Evolutionary conservation across 345 rosid genomes (phyloP).

Genomic region (Acer negundo): DNA sequence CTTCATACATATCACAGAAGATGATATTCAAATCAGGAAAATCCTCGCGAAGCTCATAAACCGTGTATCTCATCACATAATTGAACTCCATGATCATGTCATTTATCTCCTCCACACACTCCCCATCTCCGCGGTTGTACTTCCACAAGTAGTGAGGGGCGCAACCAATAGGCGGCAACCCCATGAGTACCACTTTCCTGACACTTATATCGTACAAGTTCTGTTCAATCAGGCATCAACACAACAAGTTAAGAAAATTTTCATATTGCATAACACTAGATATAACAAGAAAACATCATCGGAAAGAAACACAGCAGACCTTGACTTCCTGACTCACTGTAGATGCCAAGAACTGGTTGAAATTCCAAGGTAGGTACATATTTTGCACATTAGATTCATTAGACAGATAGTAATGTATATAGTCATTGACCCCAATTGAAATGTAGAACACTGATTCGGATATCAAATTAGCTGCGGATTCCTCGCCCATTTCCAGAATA

Average conservation of each 20-base stretch:
- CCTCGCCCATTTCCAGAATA: constrained; percentile 63
- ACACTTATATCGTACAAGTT: constrained; percentile 64
- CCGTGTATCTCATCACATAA: constrained; percentile 71
- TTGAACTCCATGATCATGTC: constrained; percentile 77
- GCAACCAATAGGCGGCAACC: constrained; percentile 84
- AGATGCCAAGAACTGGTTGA: constrained; percentile 76
- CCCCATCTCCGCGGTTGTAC: constrained; percentile 68
- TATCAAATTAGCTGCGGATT: constrained; percentile 48
- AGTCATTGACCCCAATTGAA: constrained; percentile 87
- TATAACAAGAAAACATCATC: not conserved
- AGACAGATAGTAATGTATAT: constrained; percentile 83
- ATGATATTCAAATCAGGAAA: constrained; percentile 55
- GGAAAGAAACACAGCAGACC: constrained; percentile 33
- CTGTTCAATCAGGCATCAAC: constrained; percentile 35
- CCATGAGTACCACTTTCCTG: constrained; percentile 81
- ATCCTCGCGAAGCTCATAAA: constrained; percentile 56
- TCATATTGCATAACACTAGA: not conserved
- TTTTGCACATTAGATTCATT: constrained; percentile 74
- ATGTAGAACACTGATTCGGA: constrained; percentile 70
- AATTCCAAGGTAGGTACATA: constrained; percentile 80
- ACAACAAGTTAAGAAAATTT: not conserved
- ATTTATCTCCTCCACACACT: constrained; percentile 76
- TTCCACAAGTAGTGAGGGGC: constrained; percentile 86
- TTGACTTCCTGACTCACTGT: constrained; percentile 61
- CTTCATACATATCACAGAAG: constrained; percentile 79